Base-by-base conservation (phyloP, 179 eudicot species). In the Monotropa hypopitys region DNA sequence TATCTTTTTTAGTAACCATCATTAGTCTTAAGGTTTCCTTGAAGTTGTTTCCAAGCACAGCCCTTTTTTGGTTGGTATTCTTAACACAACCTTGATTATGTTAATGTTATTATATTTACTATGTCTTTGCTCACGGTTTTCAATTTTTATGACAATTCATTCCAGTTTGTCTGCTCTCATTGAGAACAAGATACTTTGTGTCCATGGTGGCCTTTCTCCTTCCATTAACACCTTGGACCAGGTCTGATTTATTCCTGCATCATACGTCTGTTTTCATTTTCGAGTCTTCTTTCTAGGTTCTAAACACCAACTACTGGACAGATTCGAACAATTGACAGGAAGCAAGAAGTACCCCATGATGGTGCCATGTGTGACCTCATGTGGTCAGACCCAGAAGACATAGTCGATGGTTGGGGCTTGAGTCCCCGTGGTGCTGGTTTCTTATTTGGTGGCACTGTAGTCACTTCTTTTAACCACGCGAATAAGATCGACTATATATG, bases 301-400 rank as follows among this genome's bases (percentile, higher is more conserved):
- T 51, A 78, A 57, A 78, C 76, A 46, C 61, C 21, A 53, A 74
- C 63, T 72, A 33, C 80, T 70, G 83, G 42, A 51, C 90, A 95
- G 99, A 91, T 95, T 73, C 88, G 97, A 69, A 80, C 88, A 77
- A 93, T 95, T 81, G 92, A 93, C 80, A 85, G 99, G 85, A 91
- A 93, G 83, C 98, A 93, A 86, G 99, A 95, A 83, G 97, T 95
- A 71, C 98, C 99, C 15, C 93, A 88, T 77, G 99, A 95, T 63
- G 98, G 99, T 80, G 90, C 96, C 77, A 93, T 95, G 99, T 95
- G 99, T 82, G 99, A 95, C 86, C 96, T 95, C 66, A 76, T 95
- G 51, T 95, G 99, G 97, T 93, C 99, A 68, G 98, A 95, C 85
- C 99, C 99, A 56, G 99, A 95, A 76, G 97, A 93, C 51, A 81